Percentiles rank a stretch among this genome's conserved stretches.
Conservation (phyloP, 768 basidiomycete genomes). For the Lactifluus subvellereus region DNA sequence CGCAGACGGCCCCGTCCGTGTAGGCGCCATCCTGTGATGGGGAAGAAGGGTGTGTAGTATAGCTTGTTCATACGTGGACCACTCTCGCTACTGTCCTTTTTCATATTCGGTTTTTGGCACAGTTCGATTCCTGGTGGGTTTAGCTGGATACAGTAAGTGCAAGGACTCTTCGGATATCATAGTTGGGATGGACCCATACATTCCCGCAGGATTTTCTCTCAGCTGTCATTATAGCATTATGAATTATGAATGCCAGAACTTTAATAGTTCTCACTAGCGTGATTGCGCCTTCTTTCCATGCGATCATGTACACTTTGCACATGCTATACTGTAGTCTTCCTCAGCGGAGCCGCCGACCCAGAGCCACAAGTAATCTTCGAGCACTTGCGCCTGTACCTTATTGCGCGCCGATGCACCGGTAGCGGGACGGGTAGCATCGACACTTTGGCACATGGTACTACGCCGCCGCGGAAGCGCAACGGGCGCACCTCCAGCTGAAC, state of each 20-base stretch:
- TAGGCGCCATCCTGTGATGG: neutral
- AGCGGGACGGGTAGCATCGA: neutral
- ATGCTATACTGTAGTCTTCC: neutral
- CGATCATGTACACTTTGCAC: neutral
- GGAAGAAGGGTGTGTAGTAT: neutral
- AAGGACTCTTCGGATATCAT: slow-evolving; percentile 10
- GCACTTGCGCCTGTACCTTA: neutral
- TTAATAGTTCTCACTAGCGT: neutral
- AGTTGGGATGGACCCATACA: neutral
- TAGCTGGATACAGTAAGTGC: neutral
- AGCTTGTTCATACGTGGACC: neutral
- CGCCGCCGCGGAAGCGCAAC: neutral
- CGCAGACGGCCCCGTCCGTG: neutral
- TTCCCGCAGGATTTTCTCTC: neutral
- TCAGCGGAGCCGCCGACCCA: neutral
- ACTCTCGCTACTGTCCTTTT: neutral
- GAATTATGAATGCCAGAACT: neutral
- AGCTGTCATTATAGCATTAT: neutral
- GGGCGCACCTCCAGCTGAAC: neutral
- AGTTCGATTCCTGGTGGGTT: neutral
- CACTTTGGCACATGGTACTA: neutral
- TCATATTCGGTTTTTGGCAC: neutral
- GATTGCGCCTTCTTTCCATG: slow-evolving; percentile 11
- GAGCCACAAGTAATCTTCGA: neutral
- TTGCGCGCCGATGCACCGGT: neutral